Evolutionary conservation across 2,329 filamentous ascomycete genomes (phyloP).

Genomic region (Dothideomycetes sp.): DNA sequence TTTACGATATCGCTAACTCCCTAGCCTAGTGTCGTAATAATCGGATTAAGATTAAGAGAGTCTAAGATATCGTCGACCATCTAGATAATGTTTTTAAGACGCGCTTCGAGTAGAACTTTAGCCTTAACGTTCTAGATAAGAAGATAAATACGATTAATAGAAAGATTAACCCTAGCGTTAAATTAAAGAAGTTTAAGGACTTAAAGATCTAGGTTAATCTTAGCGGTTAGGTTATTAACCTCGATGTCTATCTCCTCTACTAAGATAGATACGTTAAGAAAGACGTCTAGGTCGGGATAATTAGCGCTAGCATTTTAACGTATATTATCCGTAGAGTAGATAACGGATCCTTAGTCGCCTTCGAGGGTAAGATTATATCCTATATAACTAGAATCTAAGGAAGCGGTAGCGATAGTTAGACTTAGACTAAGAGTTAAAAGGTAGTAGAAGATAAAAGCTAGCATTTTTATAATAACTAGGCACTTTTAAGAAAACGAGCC

Average conservation of each 20-base stretch:
- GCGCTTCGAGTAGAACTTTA: conserved; percentile 50
- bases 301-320: conserved; percentile 30
- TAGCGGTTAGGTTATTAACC: conserved; percentile 51
- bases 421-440: conserved; percentile 6
- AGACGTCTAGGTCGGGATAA: conserved; percentile 46
- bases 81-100: conserved; percentile 48
- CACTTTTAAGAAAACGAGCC: background rate
- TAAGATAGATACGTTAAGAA: conserved; percentile 49
- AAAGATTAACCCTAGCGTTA: conserved; percentile 52
- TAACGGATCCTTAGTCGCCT: conserved; percentile 30
- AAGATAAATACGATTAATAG: conserved; percentile 48
- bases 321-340: conserved; percentile 34
- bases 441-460: conserved; percentile 5
- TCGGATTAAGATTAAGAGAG: conserved; percentile 52
- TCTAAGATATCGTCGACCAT: conserved; percentile 52
- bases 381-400: conserved; percentile 22
- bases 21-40: conserved; percentile 34
- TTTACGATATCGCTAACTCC: conserved; percentile 16
- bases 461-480: background rate
- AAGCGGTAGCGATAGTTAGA: conserved; percentile 15
- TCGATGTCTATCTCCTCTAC: conserved; percentile 51
- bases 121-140: conserved; percentile 51
- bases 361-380: conserved; percentile 25
- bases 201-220: conserved; percentile 51
- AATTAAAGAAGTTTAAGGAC: conserved; percentile 51